Conservation (phyloP, 345 rosid genomes). For the Arabis hirsuta region DNA sequence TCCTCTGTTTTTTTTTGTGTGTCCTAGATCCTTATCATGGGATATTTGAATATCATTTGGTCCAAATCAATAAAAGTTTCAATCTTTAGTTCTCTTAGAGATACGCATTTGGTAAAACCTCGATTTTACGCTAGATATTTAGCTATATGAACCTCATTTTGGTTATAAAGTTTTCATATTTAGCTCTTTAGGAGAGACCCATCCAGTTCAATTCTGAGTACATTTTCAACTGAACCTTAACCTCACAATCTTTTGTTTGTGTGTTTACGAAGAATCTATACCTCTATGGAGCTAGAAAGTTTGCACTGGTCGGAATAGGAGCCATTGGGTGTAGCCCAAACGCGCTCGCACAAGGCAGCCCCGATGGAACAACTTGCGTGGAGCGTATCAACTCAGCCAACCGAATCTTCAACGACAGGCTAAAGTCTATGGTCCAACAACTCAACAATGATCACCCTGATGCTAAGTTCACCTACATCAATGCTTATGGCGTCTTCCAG, state of each 20-base stretch:
- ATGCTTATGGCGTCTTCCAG: slow-evolving; percentile 74
- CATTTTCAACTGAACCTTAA: background rate
- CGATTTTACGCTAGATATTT: background rate
- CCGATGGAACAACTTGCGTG: slow-evolving; percentile 71
- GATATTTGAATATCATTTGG: background rate
- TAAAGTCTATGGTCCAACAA: slow-evolving; percentile 63
- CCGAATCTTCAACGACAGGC: slow-evolving; percentile 72
- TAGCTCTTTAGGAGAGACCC: background rate
- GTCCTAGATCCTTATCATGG: background rate
- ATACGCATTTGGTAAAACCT: background rate
- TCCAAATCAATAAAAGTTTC: slow-evolving; percentile 8
- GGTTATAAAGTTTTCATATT: slow-evolving; percentile 13
- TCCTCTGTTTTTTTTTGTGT: slow-evolving; percentile 11
- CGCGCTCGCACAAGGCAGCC: slow-evolving; percentile 65
- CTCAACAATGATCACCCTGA: slow-evolving; percentile 60
- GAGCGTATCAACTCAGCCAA: slow-evolving; percentile 60
- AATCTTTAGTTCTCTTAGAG: slow-evolving; percentile 9
- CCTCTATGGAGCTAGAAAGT: slow-evolving; percentile 79
- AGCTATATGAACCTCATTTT: slow-evolving; percentile 11
- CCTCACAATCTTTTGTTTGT: background rate
- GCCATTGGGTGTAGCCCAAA: slow-evolving; percentile 91
- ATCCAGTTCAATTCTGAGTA: background rate
- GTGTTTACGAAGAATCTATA: slow-evolving; percentile 55
- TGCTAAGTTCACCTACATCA: slow-evolving; percentile 67
- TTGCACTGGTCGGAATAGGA: slow-evolving; percentile 78